phyloP scores from a whole-genome alignment of 1,284 basidiomycete genomes.

The Ustilago cynodontis region DNA sequence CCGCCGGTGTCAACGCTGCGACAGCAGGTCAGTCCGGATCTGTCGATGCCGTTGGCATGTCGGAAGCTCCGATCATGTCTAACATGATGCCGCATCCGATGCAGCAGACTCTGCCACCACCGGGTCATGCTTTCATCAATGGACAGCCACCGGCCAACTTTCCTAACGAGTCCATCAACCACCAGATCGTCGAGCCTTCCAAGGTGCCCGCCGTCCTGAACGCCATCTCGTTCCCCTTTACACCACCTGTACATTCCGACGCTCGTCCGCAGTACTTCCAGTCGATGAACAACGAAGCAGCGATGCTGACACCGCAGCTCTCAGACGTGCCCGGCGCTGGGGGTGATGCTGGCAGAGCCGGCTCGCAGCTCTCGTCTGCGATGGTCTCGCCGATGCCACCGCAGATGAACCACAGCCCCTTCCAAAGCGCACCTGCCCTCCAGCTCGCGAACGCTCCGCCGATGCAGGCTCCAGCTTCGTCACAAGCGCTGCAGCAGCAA shows the following conservation, averaged over 20 bases:
- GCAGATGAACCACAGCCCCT: constrained; percentile 41
- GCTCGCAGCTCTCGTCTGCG: constrained; percentile 37
- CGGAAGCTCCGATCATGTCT: constrained; percentile 6
- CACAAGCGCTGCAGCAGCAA: constrained; percentile 48
- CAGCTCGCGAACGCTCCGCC: constrained; percentile 29
- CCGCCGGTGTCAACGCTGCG: constrained; percentile 11
- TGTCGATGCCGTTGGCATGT: constrained; percentile 10
- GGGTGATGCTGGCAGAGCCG: constrained; percentile 16
- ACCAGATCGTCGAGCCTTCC: constrained; percentile 62
- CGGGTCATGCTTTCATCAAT: constrained; percentile 45
- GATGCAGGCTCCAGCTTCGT: constrained; percentile 34
- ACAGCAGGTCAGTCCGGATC: background rate
- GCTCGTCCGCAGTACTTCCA: constrained; percentile 50
- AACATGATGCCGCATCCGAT: constrained; percentile 31
- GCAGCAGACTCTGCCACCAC: constrained; percentile 26
- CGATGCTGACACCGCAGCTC: constrained; percentile 49
- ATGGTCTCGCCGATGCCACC: constrained; percentile 47
- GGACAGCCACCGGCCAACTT: constrained; percentile 47
- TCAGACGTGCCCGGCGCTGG: constrained; percentile 28
- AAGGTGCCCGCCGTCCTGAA: constrained; percentile 59
- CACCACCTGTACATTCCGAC: constrained; percentile 58
- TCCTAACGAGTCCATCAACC: constrained; percentile 55
- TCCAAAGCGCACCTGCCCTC: constrained; percentile 23
- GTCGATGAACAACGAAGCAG: constrained; percentile 45
- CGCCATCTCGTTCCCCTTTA: constrained; percentile 64